Evolutionary conservation across 2,329 filamentous ascomycete species (phyloP).

Genomic region (Hypoxylon sp.): DNA sequence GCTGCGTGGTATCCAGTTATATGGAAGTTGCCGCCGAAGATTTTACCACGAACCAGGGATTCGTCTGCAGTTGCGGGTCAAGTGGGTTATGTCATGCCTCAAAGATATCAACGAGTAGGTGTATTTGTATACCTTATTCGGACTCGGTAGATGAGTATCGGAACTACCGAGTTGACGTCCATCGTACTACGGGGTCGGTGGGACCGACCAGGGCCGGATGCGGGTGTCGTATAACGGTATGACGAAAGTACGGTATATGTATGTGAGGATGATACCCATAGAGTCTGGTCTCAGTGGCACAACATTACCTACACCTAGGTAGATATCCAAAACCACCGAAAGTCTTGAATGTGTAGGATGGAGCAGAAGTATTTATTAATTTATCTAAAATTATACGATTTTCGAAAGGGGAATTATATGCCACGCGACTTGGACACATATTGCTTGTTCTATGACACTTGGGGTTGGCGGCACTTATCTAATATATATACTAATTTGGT

Average conservation of each 20-base stretch:
- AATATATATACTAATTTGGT: slow-evolving; percentile 8
- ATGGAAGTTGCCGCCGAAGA: neutral
- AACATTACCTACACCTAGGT: neutral
- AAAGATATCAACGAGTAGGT: neutral
- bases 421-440: slow-evolving; percentile 18
- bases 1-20: neutral
- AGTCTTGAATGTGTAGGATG: neutral
- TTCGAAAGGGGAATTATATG: slow-evolving; percentile 8
- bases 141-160: slow-evolving; percentile 20
- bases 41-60: neutral
- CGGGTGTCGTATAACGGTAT: slow-evolving; percentile 15
- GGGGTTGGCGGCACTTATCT: neutral
- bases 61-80: neutral
- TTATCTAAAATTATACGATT: slow-evolving; percentile 9
- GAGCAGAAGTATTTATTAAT: neutral
- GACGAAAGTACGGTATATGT: slow-evolving; percentile 4
- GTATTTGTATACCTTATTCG: slow-evolving; percentile 8
- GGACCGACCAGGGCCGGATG: slow-evolving; percentile 20
- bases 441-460: slow-evolving; percentile 21
- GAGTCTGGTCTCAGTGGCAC: neutral
- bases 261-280: neutral
- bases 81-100: neutral
- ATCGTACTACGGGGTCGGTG: slow-evolving; percentile 10
- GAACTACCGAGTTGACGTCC: slow-evolving; percentile 7
- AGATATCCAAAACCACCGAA: neutral